These are phyloP conservation scores for Colletotrichum tanaceti DNA, from an alignment of 2,329 filamentous ascomycete genomes.

Conservation along the genomic window DNA sequence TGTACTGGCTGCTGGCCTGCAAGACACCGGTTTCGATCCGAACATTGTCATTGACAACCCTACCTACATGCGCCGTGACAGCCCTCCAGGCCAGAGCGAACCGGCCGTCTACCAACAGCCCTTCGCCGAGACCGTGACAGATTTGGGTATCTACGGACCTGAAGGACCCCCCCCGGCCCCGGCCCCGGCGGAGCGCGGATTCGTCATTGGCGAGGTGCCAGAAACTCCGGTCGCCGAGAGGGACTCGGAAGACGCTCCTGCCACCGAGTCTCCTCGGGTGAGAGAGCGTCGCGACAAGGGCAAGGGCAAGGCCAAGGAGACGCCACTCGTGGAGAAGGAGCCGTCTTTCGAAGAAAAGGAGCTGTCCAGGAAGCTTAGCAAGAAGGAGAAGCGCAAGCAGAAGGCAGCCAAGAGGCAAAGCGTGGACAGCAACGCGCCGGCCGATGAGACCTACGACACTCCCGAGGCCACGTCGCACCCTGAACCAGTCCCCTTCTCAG, in stretches of 20 bases:
- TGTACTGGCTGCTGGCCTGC: conserved; percentile 73
- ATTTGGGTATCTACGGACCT: conserved; percentile 52
- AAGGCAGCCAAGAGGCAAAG: conserved; percentile 54
- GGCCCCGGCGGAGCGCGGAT: conserved; percentile 53
- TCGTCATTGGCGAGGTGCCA: conserved; percentile 60
- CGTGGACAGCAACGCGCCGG: conserved; percentile 43
- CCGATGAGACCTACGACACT: not conserved
- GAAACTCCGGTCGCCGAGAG: conserved; percentile 51
- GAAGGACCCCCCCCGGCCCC: conserved; percentile 43
- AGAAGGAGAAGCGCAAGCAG: conserved; percentile 62
- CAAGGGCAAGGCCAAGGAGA: conserved; percentile 45
- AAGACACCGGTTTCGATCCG: conserved; percentile 77
- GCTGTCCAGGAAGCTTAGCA: conserved; percentile 52
- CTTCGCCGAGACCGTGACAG: conserved; percentile 60
- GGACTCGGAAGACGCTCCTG: conserved; percentile 2
- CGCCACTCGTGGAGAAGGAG: conserved; percentile 21
- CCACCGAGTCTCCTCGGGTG: conserved; percentile 47
- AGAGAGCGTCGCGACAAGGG: conserved; percentile 41
- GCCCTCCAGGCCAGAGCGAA: conserved; percentile 70
- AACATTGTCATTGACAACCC: conserved; percentile 77
- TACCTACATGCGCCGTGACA: conserved; percentile 70
- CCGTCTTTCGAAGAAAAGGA: conserved; percentile 39
- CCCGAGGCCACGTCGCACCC: not conserved
- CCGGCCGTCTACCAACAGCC: conserved; percentile 60
- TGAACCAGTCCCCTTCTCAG: not conserved